Evolutionary conservation across 768 basidiomycete genomes (phyloP).

Genomic region (Piloderma croceum): DNA sequence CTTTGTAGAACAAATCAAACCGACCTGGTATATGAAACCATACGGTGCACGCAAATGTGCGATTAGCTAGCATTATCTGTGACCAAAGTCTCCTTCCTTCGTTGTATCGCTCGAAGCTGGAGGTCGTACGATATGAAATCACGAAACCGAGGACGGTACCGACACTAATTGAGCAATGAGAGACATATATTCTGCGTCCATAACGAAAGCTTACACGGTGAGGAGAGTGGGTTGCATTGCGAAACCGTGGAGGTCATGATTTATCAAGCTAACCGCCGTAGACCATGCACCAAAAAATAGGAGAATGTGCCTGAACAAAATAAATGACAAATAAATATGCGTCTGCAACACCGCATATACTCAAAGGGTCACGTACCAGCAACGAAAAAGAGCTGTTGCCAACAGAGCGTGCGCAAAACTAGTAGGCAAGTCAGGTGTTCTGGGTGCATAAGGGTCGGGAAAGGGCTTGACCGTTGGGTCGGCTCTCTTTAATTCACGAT

Average conservation of each 20-base stretch:
- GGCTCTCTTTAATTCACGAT: no score
- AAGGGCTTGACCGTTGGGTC: no score
- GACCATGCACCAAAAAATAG: slow-evolving; percentile 20
- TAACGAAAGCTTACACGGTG: background rate
- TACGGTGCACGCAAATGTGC: slow-evolving; percentile 53
- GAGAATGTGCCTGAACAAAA: no score
- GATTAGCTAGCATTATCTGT: slow-evolving; percentile 51
- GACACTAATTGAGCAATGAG: background rate
- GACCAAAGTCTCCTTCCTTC: slow-evolving; percentile 68
- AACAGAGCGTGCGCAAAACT: slow-evolving; percentile 38
- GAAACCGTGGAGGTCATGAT: background rate
- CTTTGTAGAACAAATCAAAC: slow-evolving; percentile 6
- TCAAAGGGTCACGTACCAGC: no score
- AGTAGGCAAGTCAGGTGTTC: slow-evolving; percentile 11
- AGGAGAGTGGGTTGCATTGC: background rate
- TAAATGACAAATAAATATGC: no score
- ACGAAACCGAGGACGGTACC: slow-evolving; percentile 52
- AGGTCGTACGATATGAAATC: slow-evolving; percentile 65
- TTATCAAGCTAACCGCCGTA: slow-evolving; percentile 8
- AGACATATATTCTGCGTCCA: background rate
- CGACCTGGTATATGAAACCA: slow-evolving; percentile 67
- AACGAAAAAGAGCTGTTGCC: slow-evolving; percentile 26
- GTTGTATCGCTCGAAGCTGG: slow-evolving; percentile 73
- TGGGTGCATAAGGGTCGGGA: background rate
- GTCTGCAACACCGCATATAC: no score